These are phyloP conservation scores for Neopestalotiopsis clavispora DNA, from an alignment of 2,329 filamentous ascomycete genomes.

Conservation along the genomic window DNA sequence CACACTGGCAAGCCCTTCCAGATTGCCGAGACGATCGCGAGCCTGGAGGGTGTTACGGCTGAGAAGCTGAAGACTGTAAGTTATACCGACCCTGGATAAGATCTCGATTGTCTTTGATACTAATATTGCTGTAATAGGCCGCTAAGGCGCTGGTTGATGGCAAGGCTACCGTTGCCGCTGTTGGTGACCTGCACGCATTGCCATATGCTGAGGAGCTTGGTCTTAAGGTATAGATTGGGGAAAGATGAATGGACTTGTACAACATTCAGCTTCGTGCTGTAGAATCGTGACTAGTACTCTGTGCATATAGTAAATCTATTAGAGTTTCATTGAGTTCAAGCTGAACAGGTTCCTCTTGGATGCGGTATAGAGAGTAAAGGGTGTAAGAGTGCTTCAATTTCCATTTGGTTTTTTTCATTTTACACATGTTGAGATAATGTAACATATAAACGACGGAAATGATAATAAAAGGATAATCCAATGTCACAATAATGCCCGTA, in stretches of 20 bases:
- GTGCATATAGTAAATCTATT: conserved; percentile 52
- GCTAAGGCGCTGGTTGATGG: conserved; percentile 86
- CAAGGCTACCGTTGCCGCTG: conserved; percentile 87
- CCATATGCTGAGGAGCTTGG: conserved; percentile 95
- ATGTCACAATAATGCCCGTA: neutral
- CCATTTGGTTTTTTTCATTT: neutral
- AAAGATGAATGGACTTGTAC: conserved; percentile 42
- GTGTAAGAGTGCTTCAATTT: neutral
- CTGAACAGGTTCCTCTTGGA: neutral
- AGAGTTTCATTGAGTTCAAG: conserved; percentile 33
- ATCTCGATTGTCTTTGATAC: conserved; percentile 20
- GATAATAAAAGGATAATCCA: neutral
- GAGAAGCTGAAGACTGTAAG: conserved; percentile 87
- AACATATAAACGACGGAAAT: neutral
- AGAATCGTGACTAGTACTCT: conserved; percentile 44
- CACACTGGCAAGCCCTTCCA: conserved; percentile 83
- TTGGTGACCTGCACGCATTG: conserved; percentile 89
- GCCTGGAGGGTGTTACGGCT: conserved; percentile 79
- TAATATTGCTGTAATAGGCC: conserved; percentile 59
- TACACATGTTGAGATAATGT: neutral
- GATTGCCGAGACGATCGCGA: conserved; percentile 78
- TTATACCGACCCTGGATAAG: conserved; percentile 28
- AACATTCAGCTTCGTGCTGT: conserved; percentile 43
- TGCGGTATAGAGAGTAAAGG: neutral
- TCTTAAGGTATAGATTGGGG: conserved; percentile 78